Evolutionary conservation across 1,284 basidiomycete genomes (phyloP), one percentile per base, ranked within the genome.

Genomic region (Garcileccinum viscosum): DNA sequence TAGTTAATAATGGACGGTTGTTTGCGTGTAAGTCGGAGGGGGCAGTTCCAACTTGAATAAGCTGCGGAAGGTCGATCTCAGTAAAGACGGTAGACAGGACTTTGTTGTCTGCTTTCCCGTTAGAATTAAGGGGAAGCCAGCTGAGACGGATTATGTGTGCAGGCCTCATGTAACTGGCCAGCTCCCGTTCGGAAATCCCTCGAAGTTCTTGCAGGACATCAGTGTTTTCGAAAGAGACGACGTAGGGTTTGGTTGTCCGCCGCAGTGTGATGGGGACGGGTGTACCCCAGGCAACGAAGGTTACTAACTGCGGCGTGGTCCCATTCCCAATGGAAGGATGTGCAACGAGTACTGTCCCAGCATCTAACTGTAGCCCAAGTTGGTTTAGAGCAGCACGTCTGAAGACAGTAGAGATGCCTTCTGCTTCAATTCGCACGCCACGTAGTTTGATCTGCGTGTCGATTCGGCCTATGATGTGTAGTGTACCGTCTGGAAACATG

Each of bases 401-500:
- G 47, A 88, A 75, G 61, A 87, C 82, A 42, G 86, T 80, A 14
- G 86, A 87, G 32, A 88, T 83, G 8, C 86, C 86, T 72, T 87
- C 87, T 1, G 83, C 82, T 72, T 88, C 87, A 35, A 88, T 87
- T 15, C 87, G 83, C 37, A 88, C 86, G 33, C 87, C 87, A 50
- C 85, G 82, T 44, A 88, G 77, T 76, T 89, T 88, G 74, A 88
- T 84, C 71, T 88, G 88, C 22, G 84, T 84, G 70, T 88, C 88
- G 58, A 87, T 85, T 30, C 87, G 83, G n/a, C 87, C 88, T 35
- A 87, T 77, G 64, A 88, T 87, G 71, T 88, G 84, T 30, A 89
- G 73, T 7, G 84, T 84, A n/a, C 79, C 80, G 69, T 89, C 86
- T 1, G 86, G 85, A 80, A 87, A 84, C 85, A 89, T 87, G 60